phyloP scores from a whole-genome alignment of 2,329 filamentous ascomycete species.

The Penicillium rolfsii region DNA sequence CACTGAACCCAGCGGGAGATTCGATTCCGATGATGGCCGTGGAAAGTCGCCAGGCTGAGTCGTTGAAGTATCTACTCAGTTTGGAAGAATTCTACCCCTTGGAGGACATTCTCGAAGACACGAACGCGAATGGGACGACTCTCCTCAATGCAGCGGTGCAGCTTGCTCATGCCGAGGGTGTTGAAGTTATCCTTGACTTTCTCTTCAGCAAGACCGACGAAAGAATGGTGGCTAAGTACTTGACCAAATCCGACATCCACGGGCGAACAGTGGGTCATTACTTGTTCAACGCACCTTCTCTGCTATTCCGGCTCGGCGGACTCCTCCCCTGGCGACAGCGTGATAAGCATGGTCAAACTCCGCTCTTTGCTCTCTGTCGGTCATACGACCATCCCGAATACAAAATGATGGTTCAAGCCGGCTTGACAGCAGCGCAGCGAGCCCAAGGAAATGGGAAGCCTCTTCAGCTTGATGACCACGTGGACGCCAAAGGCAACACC shows the following conservation, averaged over 20 bases:
- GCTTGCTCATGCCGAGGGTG: constrained; percentile 72
- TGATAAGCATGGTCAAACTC: constrained; percentile 98
- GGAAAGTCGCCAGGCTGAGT: constrained; percentile 69
- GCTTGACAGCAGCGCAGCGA: constrained; percentile 71
- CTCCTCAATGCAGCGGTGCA: constrained; percentile 90
- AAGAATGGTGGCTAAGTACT: constrained; percentile 65
- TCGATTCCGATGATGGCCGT: constrained; percentile 88
- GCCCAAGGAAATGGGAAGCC: constrained; percentile 76
- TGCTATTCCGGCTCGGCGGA: constrained; percentile 76
- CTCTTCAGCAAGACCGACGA: constrained; percentile 62
- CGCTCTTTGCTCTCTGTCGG: constrained; percentile 88
- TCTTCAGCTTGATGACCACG: constrained; percentile 89
- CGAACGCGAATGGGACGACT: constrained; percentile 87
- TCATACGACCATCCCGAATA: constrained; percentile 94
- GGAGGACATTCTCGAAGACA: constrained; percentile 74
- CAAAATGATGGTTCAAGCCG: constrained; percentile 81
- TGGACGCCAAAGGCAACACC: constrained; percentile 91
- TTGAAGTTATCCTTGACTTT: constrained; percentile 74
- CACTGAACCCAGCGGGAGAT: constrained; percentile 70
- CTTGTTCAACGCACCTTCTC: constrained; percentile 82
- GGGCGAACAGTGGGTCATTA: constrained; percentile 94
- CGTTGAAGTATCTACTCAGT: constrained; percentile 78
- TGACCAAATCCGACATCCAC: constrained; percentile 76
- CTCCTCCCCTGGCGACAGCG: constrained; percentile 85
- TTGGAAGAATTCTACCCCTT: constrained; percentile 75